Evolutionary conservation across 2,329 filamentous ascomycete genomes (phyloP), one percentile per base, ranked within the genome.

Genomic region (Talaromyces sp.): DNA sequence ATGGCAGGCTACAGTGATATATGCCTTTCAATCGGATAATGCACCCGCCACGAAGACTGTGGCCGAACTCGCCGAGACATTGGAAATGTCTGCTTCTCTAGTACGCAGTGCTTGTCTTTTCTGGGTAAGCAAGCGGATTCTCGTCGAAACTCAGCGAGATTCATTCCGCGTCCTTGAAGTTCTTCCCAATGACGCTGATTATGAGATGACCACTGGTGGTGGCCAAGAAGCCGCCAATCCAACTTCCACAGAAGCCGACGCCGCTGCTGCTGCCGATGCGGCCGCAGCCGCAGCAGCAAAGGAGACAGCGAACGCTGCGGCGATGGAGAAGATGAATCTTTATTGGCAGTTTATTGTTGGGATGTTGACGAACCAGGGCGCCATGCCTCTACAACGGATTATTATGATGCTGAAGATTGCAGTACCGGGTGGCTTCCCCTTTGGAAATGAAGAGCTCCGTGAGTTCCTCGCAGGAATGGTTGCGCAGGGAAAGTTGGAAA

Each of bases 351-450:
- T 97, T 75, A 93, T 99, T 65, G 83, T 93, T 64, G 92, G 92
- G 60, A 98, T 99, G 95, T 81, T 99, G 77, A 97, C 92, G 67
- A 97, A 97, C 76, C 90, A 92, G 71, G 90, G 90, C 19, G 87
- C 90, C 33, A 95, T 97, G 91, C 89, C 91, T 60, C 81, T 93
- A 66, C 83, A 83, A 63, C 87, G 93, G 74, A 96, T 99, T 69
- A 85, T 88, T 9, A 96, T 93, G 89, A 97, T 98, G 92, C 84
- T 99, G 83, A 92, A 92, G 78, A 94, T 98, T 85, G 85, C 94
- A 65, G 88, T 97, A 61, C 87, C 91, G 0, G 92, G 92, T 13
- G 93, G 93, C 1, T 97, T 97, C 74, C 87, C 91, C 0, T 97
- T 92, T 84, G 92, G 90, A 67, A 91, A 91, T 72, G 93, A 97